Percentiles rank a stretch among this genome's conserved stretches.
Conservation (phyloP, 441 rosid genomes). For the Erodium texanum region DNA sequence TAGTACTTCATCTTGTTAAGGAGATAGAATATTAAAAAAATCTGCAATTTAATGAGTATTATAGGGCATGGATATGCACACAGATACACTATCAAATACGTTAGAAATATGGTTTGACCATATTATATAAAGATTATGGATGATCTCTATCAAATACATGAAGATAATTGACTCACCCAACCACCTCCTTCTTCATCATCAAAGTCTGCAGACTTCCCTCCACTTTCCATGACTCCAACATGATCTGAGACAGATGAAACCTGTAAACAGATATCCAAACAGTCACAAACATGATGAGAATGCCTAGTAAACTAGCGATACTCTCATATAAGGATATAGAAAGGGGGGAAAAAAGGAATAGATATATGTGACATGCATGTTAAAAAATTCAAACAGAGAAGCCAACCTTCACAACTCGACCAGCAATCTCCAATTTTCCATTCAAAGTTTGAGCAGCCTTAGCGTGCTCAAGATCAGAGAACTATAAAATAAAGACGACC, state of each 20-base stretch:
- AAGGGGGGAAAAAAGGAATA: too few relatives aligned
- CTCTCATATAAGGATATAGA: not conserved
- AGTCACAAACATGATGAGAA: constrained; percentile 8
- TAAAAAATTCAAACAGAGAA: constrained; percentile 4
- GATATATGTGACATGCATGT: constrained; percentile 1
- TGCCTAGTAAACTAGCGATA: constrained; percentile 3
- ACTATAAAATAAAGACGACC: constrained; percentile 31
- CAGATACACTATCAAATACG: too few relatives aligned
- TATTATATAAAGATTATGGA: not conserved
- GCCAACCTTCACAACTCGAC: constrained; percentile 71
- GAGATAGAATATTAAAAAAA: not conserved
- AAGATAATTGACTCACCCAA: constrained; percentile 41
- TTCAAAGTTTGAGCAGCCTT: constrained; percentile 80
- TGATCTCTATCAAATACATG: constrained; percentile 5
- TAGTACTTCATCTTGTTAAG: not conserved
- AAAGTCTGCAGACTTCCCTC: constrained; percentile 75
- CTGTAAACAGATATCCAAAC: constrained; percentile 25
- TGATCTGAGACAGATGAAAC: constrained; percentile 91
- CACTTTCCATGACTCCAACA: constrained; percentile 55
- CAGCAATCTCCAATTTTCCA: constrained; percentile 88
- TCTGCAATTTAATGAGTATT: not conserved
- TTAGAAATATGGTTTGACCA: too few relatives aligned
- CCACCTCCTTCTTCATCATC: constrained; percentile 98
- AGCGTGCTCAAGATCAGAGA: constrained; percentile 79
- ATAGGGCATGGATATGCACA: not conserved